phyloP scores from a whole-genome alignment of 805 yeast species.

The Schwanniomyces polymorphus region DNA sequence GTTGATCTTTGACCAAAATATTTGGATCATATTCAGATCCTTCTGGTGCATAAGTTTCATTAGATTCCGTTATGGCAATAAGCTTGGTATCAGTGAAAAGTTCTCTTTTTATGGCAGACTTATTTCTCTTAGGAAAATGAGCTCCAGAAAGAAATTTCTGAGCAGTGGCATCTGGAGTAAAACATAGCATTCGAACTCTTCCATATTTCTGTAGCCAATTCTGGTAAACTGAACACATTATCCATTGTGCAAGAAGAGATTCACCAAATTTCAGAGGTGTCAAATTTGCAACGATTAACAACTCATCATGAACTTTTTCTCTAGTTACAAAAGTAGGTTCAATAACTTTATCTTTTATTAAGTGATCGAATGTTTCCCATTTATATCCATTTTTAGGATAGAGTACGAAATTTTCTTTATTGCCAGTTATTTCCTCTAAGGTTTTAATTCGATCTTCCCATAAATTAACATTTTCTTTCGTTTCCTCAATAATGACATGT shows the following conservation, averaged over 20 bases:
- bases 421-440: constrained; percentile 21
- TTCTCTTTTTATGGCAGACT: constrained; percentile 65
- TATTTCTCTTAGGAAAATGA: constrained; percentile 52
- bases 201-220: constrained; percentile 77
- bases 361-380: constrained; percentile 60
- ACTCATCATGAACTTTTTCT: constrained; percentile 48
- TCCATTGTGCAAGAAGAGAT: constrained; percentile 72
- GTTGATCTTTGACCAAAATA: constrained; percentile 35
- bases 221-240: constrained; percentile 61
- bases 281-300: constrained; percentile 61
- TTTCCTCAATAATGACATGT: constrained; percentile 63
- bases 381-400: constrained; percentile 55
- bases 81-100: constrained; percentile 59
- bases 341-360: constrained; percentile 50
- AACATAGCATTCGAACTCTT: constrained; percentile 69
- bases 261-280: constrained; percentile 56
- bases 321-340: constrained; percentile 23
- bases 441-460: constrained; percentile 28
- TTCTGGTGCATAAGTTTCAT: constrained; percentile 17
- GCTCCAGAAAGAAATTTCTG: constrained; percentile 56
- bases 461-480: constrained; percentile 21
- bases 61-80: constrained; percentile 44
- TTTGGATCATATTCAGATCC: constrained; percentile 39
- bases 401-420: constrained; percentile 31
- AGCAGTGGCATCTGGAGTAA: constrained; percentile 60